Evolutionary conservation across 176 grass and related monocot genomes (phyloP), one percentile per base, ranked within the genome.

Genomic region (Eragrostis curvula): DNA sequence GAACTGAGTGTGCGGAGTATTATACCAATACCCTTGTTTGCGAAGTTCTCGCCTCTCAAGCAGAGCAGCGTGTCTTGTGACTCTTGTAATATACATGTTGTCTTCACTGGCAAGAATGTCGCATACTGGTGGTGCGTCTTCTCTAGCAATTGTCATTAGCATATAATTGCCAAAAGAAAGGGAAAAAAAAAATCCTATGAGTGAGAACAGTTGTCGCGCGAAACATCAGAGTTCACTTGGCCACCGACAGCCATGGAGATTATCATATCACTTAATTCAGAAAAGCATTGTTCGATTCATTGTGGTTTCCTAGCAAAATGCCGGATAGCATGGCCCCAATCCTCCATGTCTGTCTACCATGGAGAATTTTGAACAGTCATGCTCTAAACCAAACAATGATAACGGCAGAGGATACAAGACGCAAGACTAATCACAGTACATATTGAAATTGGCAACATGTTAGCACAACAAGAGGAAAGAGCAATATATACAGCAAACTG

Each of bases 81-180:
- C 12, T 47, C 56, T 40, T 58, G 29, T 66, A 40, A 39, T 39
- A 20, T 39, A n/a, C n/a, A 41, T 43, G 64, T 66, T 11, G 36
- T 12, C 40, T 68, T 47, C 32, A 59, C 6, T 17, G 46, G 58
- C 43, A 50, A 82, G 44, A 47, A 61, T 77, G 72, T 28, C 27
- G 66, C 77, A 28, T 25, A 53, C 69, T 53, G 8, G 43, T 16
- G 30, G 27, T 81, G 52, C 45, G 27, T 75, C 64, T 76, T 28
- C 56, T 27, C 25, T 69, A 16, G 75, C 52, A 45, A 68, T 48
- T 83, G 18, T 67, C 73, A 42, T 61, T 44, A 43, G 30, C 32
- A 56, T 45, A 27, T 1, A 11, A 29, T 75, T 83, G 59, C 3
- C 30, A n/a, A 29, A 12, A 12, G 46, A 66, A 42, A 41, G 41